Base-by-base conservation (phyloP, 345 rosid species). In the Dipteronia sinensis region DNA sequence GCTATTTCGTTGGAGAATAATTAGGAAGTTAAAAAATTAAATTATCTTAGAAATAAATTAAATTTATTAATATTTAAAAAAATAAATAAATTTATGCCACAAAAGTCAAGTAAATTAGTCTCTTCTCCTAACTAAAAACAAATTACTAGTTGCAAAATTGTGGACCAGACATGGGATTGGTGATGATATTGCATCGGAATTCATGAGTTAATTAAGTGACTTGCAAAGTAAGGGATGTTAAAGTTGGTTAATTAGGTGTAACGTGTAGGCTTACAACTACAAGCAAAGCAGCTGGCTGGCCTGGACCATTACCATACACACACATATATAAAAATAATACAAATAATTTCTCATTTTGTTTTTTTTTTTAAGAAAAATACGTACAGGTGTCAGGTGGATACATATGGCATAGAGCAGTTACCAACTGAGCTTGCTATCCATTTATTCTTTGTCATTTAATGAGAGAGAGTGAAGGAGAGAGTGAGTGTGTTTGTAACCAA, bases 241-340 rank as follows among this genome's bases (percentile, higher is more conserved):
- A 76, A 71, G 86, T 83, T 83, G 85, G 86, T 85, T 90, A 78
- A 90, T 90, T 87, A 86, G 86, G 93, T 86, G 86, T 83, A 81
- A 79, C 87, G 75, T 77, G 77, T 74, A 58, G 85, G 70, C 79
- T 69, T 77, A 69, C 40, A 79, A 79, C 72, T 66, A 73, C 63
- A 78, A 69, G 72, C 71, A 81, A 65, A 77, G 71, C 68, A 81
- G 46, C 1, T 34, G 73, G 71, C 40, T 72, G 74, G 74, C 70
- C 40, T 72, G 74, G 74, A 73, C 86, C 85, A 81, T 78, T 72
- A 68, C 19, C 69, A 74, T 47, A 29, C 6, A 17, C 10, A 17
- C 22, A 79, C 34, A 73, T 53, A 69, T 13, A 38, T 53, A 42
- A 17, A 70, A 55, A 29, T 20, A 78, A 34, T 34, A 38, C 58